These are phyloP conservation scores for Penicillium silybi DNA, from an alignment of 495 filamentous ascomycete species.

Conservation along the genomic window DNA sequence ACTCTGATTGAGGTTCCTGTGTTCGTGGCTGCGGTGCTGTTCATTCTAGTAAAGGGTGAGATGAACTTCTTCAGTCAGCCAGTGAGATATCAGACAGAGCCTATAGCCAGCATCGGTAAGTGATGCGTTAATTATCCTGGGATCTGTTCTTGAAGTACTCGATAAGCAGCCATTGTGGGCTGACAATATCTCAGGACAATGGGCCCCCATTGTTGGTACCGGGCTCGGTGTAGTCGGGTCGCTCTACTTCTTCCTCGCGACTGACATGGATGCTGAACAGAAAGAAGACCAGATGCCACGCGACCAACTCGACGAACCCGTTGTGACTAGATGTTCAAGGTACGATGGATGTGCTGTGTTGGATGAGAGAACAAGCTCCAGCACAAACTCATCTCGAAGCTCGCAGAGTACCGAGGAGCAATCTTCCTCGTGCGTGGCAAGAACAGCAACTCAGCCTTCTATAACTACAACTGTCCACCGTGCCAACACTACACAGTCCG, in stretches of 20 bases:
- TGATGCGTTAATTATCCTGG: neutral
- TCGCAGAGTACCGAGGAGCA: neutral
- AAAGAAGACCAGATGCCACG: constrained; percentile 5
- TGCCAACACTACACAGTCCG: constrained; percentile 10
- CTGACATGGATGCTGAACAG: constrained; percentile 24
- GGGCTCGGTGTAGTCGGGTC: constrained; percentile 52
- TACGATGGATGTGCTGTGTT: neutral
- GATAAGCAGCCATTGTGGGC: no score
- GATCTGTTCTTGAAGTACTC: no score
- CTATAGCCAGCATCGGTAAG: constrained; percentile 50
- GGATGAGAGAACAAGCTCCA: neutral
- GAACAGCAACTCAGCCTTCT: neutral
- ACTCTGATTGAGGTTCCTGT: constrained; percentile 50
- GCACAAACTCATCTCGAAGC: neutral
- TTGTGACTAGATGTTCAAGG: neutral
- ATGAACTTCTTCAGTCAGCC: constrained; percentile 53
- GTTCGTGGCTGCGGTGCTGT: constrained; percentile 49
- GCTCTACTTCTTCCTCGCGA: constrained; percentile 45
- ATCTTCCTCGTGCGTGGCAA: neutral
- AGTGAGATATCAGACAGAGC: constrained; percentile 52
- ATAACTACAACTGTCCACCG: constrained; percentile 3
- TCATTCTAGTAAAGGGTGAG: constrained; percentile 53
- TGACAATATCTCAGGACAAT: constrained; percentile 40
- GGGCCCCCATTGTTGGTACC: constrained; percentile 53
- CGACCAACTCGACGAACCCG: neutral